Conservation (phyloP, 257 asterid genomes). For the Solanum ossicruentum region DNA sequence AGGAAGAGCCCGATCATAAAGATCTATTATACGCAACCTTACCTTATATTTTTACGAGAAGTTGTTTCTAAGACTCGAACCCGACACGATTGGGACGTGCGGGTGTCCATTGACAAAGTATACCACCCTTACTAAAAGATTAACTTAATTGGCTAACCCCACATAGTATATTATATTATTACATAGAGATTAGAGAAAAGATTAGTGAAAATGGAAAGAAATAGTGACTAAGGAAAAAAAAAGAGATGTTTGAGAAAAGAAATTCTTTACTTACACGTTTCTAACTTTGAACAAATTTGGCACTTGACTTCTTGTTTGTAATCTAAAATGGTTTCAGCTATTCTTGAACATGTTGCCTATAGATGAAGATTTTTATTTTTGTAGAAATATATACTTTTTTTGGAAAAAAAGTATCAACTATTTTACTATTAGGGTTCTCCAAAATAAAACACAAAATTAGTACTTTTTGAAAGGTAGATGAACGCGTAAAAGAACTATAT, state of each 20-base stretch:
- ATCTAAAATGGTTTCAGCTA: neutral
- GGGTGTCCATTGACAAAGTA: neutral
- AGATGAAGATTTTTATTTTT: neutral
- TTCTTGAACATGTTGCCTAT: neutral
- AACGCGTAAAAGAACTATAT: neutral
- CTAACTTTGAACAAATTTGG: neutral
- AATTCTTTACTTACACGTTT: neutral
- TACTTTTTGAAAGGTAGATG: neutral
- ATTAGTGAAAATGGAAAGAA: neutral
- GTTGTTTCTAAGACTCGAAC: no score
- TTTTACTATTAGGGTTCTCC: neutral
- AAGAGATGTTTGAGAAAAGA: neutral
- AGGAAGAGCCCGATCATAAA: accelerated
- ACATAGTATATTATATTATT: neutral
- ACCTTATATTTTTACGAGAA: no score
- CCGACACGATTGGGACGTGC: neutral
- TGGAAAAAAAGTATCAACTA: neutral
- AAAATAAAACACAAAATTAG: neutral
- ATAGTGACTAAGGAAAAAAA: neutral
- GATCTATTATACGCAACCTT: no score
- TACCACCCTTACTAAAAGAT: neutral
- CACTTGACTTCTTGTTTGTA: neutral
- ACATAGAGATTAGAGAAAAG: neutral
- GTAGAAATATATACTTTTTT: neutral
- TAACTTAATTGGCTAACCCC: neutral